Conservation (phyloP, 495 filamentous ascomycete species). For the Aspergillus saccharolyticus region DNA sequence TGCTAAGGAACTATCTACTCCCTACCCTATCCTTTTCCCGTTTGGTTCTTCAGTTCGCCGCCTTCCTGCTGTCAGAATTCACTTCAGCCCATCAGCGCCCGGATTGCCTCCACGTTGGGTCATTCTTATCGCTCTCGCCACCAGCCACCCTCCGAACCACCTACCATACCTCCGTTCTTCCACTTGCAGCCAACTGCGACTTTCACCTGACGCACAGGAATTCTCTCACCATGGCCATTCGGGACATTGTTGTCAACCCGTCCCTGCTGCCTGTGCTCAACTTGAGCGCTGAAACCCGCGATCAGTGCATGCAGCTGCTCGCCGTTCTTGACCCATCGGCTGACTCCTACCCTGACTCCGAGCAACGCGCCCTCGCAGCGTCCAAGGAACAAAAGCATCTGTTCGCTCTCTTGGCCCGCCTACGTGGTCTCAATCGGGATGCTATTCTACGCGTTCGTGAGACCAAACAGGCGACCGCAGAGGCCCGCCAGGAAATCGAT, state of each 20-base stretch:
- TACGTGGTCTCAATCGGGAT: conserved; percentile 77
- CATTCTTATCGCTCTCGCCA: background rate
- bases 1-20: background rate
- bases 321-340: conserved; percentile 49
- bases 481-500: conserved; percentile 87
- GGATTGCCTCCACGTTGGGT: conserved; percentile 18
- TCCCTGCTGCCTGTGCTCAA: conserved; percentile 66
- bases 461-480: conserved; percentile 80
- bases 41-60: background rate
- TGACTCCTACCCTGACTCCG: conserved; percentile 31
- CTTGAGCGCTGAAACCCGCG: conserved; percentile 61
- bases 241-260: conserved; percentile 64
- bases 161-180: background rate
- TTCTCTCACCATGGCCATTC: conserved; percentile 40
- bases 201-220: conserved; percentile 9
- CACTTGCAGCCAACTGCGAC: conserved; percentile 3
- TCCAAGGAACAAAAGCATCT: conserved; percentile 77
- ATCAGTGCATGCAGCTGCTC: conserved; percentile 70
- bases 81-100: conserved; percentile 12
- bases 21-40: background rate
- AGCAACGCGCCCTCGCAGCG: conserved; percentile 54
- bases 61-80: background rate
- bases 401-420: conserved; percentile 69
- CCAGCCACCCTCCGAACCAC: background rate
- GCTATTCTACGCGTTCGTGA: conserved; percentile 75